Base-by-base conservation (phyloP, 306 rosid species). In the Casuarina glauca region DNA sequence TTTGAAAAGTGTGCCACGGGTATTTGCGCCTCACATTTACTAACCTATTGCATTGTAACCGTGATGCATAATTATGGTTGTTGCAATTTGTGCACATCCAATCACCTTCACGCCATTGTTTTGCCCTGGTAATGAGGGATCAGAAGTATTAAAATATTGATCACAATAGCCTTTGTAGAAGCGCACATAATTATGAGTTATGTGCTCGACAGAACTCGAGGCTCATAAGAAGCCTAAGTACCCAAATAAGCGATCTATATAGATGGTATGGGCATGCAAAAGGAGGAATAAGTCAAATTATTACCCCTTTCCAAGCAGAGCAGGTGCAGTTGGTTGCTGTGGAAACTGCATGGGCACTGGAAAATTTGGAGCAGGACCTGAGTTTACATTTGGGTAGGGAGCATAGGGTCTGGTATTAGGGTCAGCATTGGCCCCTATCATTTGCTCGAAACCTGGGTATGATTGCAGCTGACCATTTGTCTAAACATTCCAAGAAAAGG, bases 31-130 rank as follows among this genome's bases (percentile, higher is more conserved):
- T 70, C 39, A 72, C 80, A 72, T 50, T 42, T 67, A 82, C 79
- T 79, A 52, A 95, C 99, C 97, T 91, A 89, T 90, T 95, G 86
- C 97, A 95, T 64, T 93, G 89, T 46, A 84, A 82, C 67, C 97
- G 90, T 75, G 99, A 95, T 45, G 99, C 97, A 86, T 95, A 95
- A 81, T 95, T 95, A 85, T 95, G 99, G 72, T 93, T 95, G 82
- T 87, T 89, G 90, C 97, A 95, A 82, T 88, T 92, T 77, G 94
- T 76, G 90, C 99, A 93, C 97, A 92, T 92, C 98, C 98, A 95
- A 84, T 95, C 98, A 53, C 98, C 97, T 57, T 84, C 87, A 57
- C 94, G 92, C 97, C 99, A 95, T 87, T 95, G 99, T 87, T 92
- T 91, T 66, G 97, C 99, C 71, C 99, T 95, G 90, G 73, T 74